Base-by-base conservation (phyloP, 257 asterid genomes). In the Salvia miltiorrhiza region DNA sequence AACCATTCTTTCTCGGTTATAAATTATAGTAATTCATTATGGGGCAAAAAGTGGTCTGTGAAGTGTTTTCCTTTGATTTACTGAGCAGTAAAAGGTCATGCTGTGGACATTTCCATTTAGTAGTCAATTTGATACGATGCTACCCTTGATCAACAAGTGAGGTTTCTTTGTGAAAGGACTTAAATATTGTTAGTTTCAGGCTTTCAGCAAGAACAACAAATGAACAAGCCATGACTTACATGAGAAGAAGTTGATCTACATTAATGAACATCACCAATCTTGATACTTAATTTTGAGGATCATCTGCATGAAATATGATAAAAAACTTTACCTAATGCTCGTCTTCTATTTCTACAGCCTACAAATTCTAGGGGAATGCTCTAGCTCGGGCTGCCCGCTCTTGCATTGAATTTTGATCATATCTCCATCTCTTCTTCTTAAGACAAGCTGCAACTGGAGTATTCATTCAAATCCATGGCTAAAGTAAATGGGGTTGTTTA, bases 401-500 rank as follows among this genome's bases (percentile, higher is more conserved):
- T 64, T 47, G 71, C 63, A 48, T 52, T 72, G n/a, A n/a, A n/a
- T n/a, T n/a, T n/a, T n/a, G 73, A 79, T 69, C 73, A n/a, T 12
- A 44, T 78, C 74, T 76, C 69, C 57, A 52, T 58, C 63, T 32
- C 71, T 54, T 50, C 70, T 57, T 33, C 26, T 73, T 69, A 50
- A 75, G 63, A 53, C 54, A 47, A 61, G 21, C 63, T 23, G 21
- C 16, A 40, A 32, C 57, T 12, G 60, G 72, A 76, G 58, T 80
- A 26, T 66, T 43, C 33, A 61, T 71, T 32, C 20, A 28, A 49
- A 73, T 14, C 39, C 55, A 92, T 92, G 97, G 91, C 97, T 68
- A 80, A 73, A 50, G 78, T 85, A 21, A 86, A 86, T 35, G 91
- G 96, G 10, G 74, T 88, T 71, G 72, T 85, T 67, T 88, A 88